Percentiles rank a stretch among this genome's conserved stretches.
Evolutionary conservation across 768 basidiomycete genomes (phyloP).

Genomic region (Agrocybe praecox): DNA sequence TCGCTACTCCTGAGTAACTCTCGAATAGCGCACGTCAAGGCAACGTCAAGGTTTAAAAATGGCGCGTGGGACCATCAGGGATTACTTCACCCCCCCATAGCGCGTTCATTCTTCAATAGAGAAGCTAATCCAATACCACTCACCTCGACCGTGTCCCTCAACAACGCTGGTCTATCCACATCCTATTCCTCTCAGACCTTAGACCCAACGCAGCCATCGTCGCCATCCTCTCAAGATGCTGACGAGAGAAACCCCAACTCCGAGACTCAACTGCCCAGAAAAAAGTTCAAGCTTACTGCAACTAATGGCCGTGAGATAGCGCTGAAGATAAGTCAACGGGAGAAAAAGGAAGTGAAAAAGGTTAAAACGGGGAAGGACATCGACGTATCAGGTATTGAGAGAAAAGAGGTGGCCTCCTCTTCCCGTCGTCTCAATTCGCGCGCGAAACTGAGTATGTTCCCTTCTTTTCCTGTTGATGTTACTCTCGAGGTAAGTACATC

Average conservation of each 20-base stretch:
- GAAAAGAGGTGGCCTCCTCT: background rate
- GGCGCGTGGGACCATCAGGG: background rate
- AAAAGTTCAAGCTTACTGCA: constrained; percentile 4
- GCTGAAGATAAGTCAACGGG: background rate
- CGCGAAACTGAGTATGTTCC: constrained; percentile 13
- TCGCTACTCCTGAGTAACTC: too few species aligned
- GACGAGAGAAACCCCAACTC: background rate
- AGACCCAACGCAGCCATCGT: background rate
- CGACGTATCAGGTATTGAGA: background rate
- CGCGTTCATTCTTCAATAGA: background rate
- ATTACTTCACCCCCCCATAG: background rate
- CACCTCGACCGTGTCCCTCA: background rate
- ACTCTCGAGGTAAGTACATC: constrained; percentile 24
- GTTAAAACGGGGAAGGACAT: background rate
- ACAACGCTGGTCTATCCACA: background rate
- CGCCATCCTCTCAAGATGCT: background rate
- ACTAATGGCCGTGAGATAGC: background rate
- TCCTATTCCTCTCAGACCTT: background rate
- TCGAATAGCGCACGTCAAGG: background rate
- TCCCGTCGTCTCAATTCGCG: constrained; percentile 1
- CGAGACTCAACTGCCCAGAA: background rate
- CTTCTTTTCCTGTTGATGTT: constrained; percentile 27
- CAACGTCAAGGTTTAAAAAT: background rate
- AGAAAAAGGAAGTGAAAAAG: constrained; percentile 3
- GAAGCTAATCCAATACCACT: background rate